A percentile compares a stretch with the other conserved stretches of the same genome.
Evolutionary conservation across 2,329 filamentous ascomycete species (phyloP).

Genomic region (Ascochyta fabae): DNA sequence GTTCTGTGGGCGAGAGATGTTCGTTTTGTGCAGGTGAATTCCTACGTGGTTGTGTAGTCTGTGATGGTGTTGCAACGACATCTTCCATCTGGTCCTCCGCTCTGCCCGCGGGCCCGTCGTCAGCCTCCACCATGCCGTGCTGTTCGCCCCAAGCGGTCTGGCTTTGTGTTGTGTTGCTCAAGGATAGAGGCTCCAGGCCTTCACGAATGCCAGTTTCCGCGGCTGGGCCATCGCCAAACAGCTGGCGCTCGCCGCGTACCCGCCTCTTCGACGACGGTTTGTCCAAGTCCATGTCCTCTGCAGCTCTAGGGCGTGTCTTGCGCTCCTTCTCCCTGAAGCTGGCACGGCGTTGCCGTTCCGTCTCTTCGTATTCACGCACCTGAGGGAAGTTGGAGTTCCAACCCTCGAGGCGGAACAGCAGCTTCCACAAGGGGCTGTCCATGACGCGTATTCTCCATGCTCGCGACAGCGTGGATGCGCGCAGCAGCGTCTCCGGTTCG

Average conservation of each 20-base stretch:
- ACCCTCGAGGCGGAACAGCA: conserved; percentile 81
- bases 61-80: conserved; percentile 29
- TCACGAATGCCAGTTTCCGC: conserved; percentile 32
- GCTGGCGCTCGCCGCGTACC: conserved; percentile 52
- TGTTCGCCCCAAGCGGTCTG: conserved; percentile 53
- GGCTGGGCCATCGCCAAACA: conserved; percentile 45
- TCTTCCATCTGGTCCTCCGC: conserved; percentile 49
- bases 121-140: conserved; percentile 56
- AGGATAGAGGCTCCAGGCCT: conserved; percentile 27
- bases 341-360: conserved; percentile 50
- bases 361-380: conserved; percentile 70
- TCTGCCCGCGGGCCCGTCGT: conserved; percentile 41
- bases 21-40: conserved; percentile 17
- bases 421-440: conserved; percentile 86
- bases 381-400: conserved; percentile 75
- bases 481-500: conserved; percentile 78
- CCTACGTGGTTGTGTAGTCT: conserved; percentile 24
- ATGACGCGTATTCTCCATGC: conserved; percentile 82
- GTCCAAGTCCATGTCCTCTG: conserved; percentile 56
- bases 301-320: conserved; percentile 54
- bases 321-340: conserved; percentile 49
- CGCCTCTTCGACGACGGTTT: conserved; percentile 62
- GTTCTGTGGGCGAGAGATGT: conserved; percentile 17
- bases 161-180: conserved; percentile 26
- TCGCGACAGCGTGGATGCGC: conserved; percentile 78